Base-by-base conservation (phyloP, 2,329 filamentous ascomycete genomes). In the Tetracladium maxilliforme region DNA sequence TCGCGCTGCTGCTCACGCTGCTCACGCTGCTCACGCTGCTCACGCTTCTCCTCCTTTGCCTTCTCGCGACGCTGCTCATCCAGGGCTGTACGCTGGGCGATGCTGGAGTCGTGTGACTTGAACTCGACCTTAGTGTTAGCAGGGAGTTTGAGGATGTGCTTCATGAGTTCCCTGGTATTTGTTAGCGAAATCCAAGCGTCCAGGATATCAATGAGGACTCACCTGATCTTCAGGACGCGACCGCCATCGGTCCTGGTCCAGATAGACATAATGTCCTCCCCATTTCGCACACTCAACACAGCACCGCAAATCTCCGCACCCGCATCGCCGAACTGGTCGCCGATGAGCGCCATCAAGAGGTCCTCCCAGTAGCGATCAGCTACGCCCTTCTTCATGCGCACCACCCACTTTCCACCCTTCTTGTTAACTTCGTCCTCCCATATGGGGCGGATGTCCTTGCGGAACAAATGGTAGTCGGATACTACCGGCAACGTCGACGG, bases 351-450 rank as follows among this genome's bases (percentile, higher is more conserved):
- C 40, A 95, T 61, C 31, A 95, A 58, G 24, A 95, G 62, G 45
- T 94, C 82, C 58, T 98, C 90, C 83, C 90, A 98, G 52, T 92
- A 94, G 28, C 87, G 73, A 51, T 95, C 90, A 11, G 83, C 82
- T 12, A 98, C 82, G 14, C 90, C 90, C 62, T 98, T 98, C 68
- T 93, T 94, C 47, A 98, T 59, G 37, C 87, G 70, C 48, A 98
- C 75, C 36, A 94, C 86, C 87, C 87, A 98, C 57, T 98, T 98
- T 25, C 90, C 90, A 27, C 90, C 90, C 38, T 75, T 78, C 51
- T 83, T 90, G 56, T 98, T 98, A 48, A 92, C 83, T 23, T 93
- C 84, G 40, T 98, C 90, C 52, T 98, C 90, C 90, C 90, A 98
- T 40, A 98, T 90, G 13, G 90, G 90, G 32, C 90, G 74, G 33